Base-by-base conservation (phyloP, 140 eudicot genomes). In the Cichorium intybus region DNA sequence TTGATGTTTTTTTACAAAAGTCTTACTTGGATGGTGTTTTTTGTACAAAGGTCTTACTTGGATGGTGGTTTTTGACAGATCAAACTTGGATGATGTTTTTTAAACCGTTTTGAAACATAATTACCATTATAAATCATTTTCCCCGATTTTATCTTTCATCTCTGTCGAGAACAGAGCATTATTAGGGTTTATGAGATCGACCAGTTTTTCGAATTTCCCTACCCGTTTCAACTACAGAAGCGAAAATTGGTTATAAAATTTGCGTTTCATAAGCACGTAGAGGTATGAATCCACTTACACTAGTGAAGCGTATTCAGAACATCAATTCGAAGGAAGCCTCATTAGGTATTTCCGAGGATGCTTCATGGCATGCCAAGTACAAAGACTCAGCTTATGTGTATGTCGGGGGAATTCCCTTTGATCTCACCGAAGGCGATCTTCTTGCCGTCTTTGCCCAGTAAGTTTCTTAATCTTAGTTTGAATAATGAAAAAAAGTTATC, bases 361-460 rank as follows among this genome's bases (percentile, higher is more conserved):
- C 98, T 33, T 92, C 98, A 11, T 92, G 98, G 98, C 98, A 92
- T 57, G 95, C 92, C 20, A 88, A 81, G 22, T 92, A 92, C 70
- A 92, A 83, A 60, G 93, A 88, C 17, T 88, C 96, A 4, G 96
- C 98, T 7, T 92, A 92, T 61, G 95, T 92, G 6, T 92, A 70
- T 52, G 95, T 85, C 11, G 98, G 98, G 0, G 98, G 98, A 21
- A 73, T 92, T 31, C 96, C 98, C 0, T 92, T 85, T 64, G 96
- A 92, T 63, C 96, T 92, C 37, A 85, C 95, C 23, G 98, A 92
- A 83, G 98, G 98, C 51, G 98, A 92, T 65, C 89, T 92, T 29
- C 92, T 92, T 45, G 95, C 98, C 3, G 80, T 92, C 46, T 92
- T 92, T 69, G 92, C 98, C 3, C 96, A 92, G 98, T 92, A 80